These are phyloP conservation scores for Cryptosporidium baileyi DNA, from an alignment of 169 alveolate genomes.

Conservation along the genomic window DNA sequence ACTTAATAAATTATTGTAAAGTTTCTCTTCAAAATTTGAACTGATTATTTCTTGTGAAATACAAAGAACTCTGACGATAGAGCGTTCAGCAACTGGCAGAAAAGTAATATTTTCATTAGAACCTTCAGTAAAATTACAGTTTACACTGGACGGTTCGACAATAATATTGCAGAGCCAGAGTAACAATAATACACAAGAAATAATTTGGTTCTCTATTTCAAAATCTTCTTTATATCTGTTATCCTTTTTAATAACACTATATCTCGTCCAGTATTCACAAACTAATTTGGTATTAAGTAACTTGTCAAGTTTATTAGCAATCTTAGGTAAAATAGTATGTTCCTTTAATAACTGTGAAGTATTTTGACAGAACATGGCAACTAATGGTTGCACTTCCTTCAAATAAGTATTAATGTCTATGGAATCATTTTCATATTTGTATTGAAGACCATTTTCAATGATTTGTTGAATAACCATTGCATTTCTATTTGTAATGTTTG, in stretches of 20 bases:
- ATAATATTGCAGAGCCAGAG: constrained; percentile 42
- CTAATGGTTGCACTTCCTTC: not conserved
- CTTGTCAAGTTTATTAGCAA: constrained; percentile 52
- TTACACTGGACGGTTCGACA: not conserved
- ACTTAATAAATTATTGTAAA: not conserved
- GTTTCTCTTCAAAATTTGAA: not conserved
- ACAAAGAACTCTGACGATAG: constrained; percentile 43
- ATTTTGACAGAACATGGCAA: not conserved
- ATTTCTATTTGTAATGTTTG: constrained; percentile 10
- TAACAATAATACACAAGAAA: constrained; percentile 33
- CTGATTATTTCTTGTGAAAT: constrained; percentile 57
- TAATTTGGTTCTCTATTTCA: constrained; percentile 51
- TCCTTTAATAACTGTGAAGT: constrained; percentile 7
- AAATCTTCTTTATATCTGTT: not conserved
- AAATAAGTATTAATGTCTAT: not conserved
- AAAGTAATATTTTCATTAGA: constrained; percentile 6
- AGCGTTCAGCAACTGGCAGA: constrained; percentile 53
- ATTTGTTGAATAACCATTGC: not conserved
- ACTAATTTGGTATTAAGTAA: not conserved
- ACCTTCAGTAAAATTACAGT: not conserved
- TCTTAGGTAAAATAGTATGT: constrained; percentile 27
- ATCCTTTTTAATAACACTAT: not conserved
- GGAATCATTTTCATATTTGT: not conserved
- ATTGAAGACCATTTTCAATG: constrained; percentile 45
- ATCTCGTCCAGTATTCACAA: constrained; percentile 21